phyloP scores from a whole-genome alignment of 257 asterid species.

The Solanum lignicaule region DNA sequence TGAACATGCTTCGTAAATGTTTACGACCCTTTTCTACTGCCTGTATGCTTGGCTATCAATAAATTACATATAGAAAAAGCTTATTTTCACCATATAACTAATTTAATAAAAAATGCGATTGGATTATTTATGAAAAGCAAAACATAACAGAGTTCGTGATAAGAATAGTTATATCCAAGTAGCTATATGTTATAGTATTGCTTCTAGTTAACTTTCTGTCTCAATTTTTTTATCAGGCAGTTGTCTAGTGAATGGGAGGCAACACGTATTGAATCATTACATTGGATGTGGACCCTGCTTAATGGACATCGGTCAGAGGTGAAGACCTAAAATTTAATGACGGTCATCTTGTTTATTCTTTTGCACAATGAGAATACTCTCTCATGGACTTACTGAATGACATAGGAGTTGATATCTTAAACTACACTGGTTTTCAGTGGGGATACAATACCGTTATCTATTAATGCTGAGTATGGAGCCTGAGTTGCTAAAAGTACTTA shows the following conservation, averaged over 20 bases:
- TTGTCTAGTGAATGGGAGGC: slow-evolving; percentile 96
- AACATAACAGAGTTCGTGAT: not conserved
- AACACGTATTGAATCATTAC: slow-evolving; percentile 92
- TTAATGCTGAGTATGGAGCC: not conserved
- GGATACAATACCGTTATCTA: not conserved
- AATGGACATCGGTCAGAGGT: slow-evolving; percentile 74
- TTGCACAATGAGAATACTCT: not conserved
- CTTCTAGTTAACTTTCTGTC: not conserved
- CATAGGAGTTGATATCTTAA: not conserved
- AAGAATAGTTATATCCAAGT: not conserved
- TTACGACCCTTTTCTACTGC: not conserved
- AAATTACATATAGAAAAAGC: not conserved
- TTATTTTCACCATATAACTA: not conserved
- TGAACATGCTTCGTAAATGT: not conserved
- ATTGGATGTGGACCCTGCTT: slow-evolving; percentile 83
- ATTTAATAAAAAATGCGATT: not conserved
- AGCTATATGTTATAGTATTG: not conserved
- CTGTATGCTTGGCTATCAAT: not conserved
- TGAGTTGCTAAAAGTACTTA: not conserved
- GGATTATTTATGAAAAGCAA: not conserved
- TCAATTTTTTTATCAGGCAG: slow-evolving; percentile 44
- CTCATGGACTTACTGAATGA: not conserved
- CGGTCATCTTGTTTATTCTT: not conserved
- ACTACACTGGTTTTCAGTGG: not conserved
- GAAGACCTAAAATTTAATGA: not conserved